A percentile compares a stretch with the other conserved stretches of the same genome.
Conservation (phyloP, 1,284 basidiomycete species). For the Ustilago bromivora region DNA sequence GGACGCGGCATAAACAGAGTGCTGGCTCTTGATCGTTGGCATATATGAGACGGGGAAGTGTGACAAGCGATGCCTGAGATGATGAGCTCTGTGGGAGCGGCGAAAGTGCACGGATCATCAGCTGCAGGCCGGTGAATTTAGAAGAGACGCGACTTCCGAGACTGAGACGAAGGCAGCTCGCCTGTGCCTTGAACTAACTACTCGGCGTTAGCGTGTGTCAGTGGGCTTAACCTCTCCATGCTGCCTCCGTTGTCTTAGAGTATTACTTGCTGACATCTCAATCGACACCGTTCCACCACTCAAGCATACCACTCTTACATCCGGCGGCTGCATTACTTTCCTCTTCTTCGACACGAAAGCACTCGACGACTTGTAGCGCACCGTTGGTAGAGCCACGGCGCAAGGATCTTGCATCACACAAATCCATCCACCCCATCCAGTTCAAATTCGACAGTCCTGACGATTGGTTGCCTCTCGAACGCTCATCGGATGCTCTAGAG, state of each 20-base stretch:
- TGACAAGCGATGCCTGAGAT: background rate
- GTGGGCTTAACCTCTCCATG: background rate
- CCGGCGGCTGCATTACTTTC: too few relatives aligned
- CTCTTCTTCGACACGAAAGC: background rate
- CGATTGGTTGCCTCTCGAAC: background rate
- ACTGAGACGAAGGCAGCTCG: background rate
- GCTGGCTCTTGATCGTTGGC: background rate
- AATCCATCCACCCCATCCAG: background rate
- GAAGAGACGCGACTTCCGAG: slow-evolving; percentile 6
- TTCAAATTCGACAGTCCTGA: background rate
- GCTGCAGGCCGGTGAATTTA: background rate
- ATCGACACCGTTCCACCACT: background rate
- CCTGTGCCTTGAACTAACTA: background rate
- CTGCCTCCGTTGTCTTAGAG: background rate
- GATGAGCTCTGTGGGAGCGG: background rate
- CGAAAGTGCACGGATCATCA: slow-evolving; percentile 3
- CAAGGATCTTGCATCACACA: background rate
- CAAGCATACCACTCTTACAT: background rate
- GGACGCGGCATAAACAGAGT: background rate
- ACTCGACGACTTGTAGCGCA: background rate
- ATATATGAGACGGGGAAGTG: background rate
- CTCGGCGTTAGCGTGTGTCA: slow-evolving; percentile 7
- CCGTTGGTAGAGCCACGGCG: background rate
- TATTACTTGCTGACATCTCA: background rate
- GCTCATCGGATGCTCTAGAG: slow-evolving; percentile 1